A percentile compares a stretch with the other conserved stretches of the same genome.
These are phyloP conservation scores for Fraxinus baroniana DNA, from an alignment of 305 asterid genomes.

Conservation along the genomic window DNA sequence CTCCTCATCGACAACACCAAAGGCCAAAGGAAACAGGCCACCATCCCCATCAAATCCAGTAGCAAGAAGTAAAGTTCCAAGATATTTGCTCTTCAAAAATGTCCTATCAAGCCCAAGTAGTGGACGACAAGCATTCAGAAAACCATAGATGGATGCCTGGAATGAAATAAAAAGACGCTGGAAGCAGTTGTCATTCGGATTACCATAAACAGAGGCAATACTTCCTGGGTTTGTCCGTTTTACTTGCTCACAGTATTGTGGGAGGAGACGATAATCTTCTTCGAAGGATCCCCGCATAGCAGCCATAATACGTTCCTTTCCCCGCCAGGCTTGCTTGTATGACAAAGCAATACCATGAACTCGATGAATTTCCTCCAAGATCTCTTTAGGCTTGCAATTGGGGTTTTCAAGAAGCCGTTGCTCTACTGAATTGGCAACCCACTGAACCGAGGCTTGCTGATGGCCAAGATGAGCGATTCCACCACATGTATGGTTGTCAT, in stretches of 20 bases:
- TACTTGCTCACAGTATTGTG: conserved; percentile 86
- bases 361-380: conserved; percentile 87
- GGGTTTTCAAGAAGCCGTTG: conserved; percentile 86
- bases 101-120: conserved; percentile 90
- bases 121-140: conserved; percentile 92
- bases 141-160: conserved; percentile 90
- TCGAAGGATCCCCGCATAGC: conserved; percentile 97
- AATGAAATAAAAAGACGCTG: conserved; percentile 86
- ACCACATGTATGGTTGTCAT: conserved; percentile 79
- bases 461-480: conserved; percentile 91
- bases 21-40: conserved; percentile 85
- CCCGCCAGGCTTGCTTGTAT: conserved; percentile 99
- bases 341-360: conserved; percentile 86
- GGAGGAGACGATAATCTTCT: conserved; percentile 92
- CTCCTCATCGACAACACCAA: conserved; percentile 96
- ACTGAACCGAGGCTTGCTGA: conserved; percentile 98
- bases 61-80: conserved; percentile 89
- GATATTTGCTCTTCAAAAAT: conserved; percentile 79
- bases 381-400: conserved; percentile 92
- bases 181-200: conserved; percentile 66
- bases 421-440: conserved; percentile 97
- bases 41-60: conserved; percentile 98
- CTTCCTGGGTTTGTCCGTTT: conserved; percentile 89
- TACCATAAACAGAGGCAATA: conserved; percentile 81
- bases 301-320: conserved; percentile 92